These are phyloP conservation scores for Corylus avellana DNA, from an alignment of 306 rosid genomes.

Conservation along the genomic window DNA sequence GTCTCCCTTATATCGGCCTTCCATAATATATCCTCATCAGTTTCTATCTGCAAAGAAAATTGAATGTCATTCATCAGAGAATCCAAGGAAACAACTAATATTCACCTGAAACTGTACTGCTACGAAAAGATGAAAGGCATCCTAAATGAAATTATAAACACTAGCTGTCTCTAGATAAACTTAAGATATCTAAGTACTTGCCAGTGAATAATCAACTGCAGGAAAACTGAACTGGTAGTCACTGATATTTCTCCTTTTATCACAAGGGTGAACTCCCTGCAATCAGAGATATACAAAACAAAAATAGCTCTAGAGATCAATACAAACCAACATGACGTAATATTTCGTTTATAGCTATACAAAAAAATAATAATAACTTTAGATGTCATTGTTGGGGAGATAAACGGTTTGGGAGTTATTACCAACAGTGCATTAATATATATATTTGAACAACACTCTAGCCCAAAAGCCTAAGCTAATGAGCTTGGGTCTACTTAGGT, in stretches of 20 bases:
- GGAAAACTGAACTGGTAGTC: constrained; percentile 80
- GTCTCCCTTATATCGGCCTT: constrained; percentile 78
- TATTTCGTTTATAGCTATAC: no score
- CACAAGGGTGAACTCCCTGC: constrained; percentile 94
- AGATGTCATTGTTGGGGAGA: not conserved
- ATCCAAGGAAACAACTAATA: constrained; percentile 28
- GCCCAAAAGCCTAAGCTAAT: no score
- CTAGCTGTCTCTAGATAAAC: not conserved
- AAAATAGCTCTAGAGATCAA: constrained; percentile 8
- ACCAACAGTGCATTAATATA: no score
- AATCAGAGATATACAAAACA: constrained; percentile 23
- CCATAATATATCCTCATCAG: constrained; percentile 76
- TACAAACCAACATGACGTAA: not conserved
- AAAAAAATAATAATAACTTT: no score
- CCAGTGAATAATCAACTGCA: constrained; percentile 86
- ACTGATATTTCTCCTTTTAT: constrained; percentile 77
- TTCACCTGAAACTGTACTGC: constrained; percentile 18
- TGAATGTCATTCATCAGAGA: constrained; percentile 22
- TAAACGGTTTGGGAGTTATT: no score
- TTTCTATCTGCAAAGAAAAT: constrained; percentile 65
- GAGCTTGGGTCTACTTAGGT: no score
- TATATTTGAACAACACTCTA: no score
- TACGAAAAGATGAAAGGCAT: constrained; percentile 29
- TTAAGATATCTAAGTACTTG: constrained; percentile 28
- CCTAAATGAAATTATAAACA: constrained; percentile 29